Evolutionary conservation across 2,329 filamentous ascomycete genomes (phyloP).

Genomic region (Scedosporium boydii): DNA sequence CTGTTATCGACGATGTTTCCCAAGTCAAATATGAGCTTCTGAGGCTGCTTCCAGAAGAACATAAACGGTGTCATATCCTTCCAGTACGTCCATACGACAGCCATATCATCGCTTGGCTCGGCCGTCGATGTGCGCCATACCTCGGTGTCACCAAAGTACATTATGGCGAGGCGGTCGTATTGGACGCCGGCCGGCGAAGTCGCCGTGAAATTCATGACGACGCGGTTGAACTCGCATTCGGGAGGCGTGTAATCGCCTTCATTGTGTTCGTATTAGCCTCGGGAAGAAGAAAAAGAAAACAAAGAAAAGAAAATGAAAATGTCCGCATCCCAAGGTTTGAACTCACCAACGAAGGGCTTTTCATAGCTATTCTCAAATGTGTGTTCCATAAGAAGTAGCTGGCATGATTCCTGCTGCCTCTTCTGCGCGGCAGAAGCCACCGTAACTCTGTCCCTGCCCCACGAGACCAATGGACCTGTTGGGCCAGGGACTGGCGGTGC

Average conservation of each 20-base stretch:
- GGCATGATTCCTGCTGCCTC: conserved; percentile 23
- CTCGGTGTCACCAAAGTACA: conserved; percentile 70
- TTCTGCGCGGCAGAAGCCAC: neutral
- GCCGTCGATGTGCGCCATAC: conserved; percentile 79
- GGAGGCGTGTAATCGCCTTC: conserved; percentile 58
- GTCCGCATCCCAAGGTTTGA: too few species aligned
- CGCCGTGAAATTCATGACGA: conserved; percentile 68
- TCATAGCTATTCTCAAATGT: conserved; percentile 66
- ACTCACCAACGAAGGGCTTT: conserved; percentile 60
- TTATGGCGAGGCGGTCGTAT: conserved; percentile 64
- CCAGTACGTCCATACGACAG: conserved; percentile 66
- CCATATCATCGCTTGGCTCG: conserved; percentile 55
- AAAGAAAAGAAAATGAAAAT: neutral
- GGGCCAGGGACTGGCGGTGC: conserved; percentile 54
- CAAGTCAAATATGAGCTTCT: conserved; percentile 73
- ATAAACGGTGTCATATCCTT: conserved; percentile 72
- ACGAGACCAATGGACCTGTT: conserved; percentile 18
- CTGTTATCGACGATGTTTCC: conserved; percentile 60
- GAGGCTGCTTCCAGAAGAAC: conserved; percentile 56
- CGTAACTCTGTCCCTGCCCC: conserved; percentile 10
- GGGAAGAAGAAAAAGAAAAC: too few species aligned
- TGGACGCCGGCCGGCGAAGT: conserved; percentile 57
- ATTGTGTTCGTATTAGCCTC: neutral
- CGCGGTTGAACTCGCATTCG: conserved; percentile 59
- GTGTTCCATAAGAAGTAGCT: conserved; percentile 57